Conservation (phyloP, 2,329 filamentous ascomycete genomes). For the Elsinoe ampelina region DNA sequence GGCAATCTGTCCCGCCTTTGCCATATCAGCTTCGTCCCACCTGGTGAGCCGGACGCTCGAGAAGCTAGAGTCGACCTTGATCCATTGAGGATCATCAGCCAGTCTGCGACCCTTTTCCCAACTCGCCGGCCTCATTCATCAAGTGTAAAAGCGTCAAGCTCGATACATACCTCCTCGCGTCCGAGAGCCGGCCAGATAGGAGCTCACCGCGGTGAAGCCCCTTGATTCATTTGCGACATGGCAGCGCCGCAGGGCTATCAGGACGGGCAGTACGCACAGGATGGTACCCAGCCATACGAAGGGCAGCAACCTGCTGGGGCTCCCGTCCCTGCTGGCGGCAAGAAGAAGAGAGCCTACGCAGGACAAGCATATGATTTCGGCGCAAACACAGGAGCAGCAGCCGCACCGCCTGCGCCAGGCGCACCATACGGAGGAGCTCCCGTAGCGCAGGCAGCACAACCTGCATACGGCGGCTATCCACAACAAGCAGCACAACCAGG, state of each 20-base stretch:
- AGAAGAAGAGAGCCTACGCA: constrained; percentile 93
- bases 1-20: too few species aligned
- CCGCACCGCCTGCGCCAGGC: constrained; percentile 43
- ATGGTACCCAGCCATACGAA: constrained; percentile 18
- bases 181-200: neutral
- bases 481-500: constrained; percentile 25
- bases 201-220: constrained; percentile 5
- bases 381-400: constrained; percentile 55
- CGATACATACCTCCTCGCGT: neutral
- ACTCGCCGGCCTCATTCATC: neutral
- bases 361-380: constrained; percentile 92
- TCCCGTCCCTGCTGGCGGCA: constrained; percentile 30
- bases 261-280: constrained; percentile 17
- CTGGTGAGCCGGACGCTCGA: neutral
- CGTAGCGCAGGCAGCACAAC: constrained; percentile 20
- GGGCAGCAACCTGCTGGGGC: constrained; percentile 18
- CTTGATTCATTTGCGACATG: constrained; percentile 2
- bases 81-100: neutral
- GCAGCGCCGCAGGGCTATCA: constrained; percentile 15
- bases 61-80: neutral
- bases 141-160: neutral
- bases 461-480: constrained; percentile 17
- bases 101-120: neutral
- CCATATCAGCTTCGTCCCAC: neutral
- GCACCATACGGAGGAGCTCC: constrained; percentile 37